Percentiles rank a stretch among this genome's conserved stretches.
Conservation (phyloP, 2,329 filamentous ascomycete genomes). For the Huntiella moniliformis region DNA sequence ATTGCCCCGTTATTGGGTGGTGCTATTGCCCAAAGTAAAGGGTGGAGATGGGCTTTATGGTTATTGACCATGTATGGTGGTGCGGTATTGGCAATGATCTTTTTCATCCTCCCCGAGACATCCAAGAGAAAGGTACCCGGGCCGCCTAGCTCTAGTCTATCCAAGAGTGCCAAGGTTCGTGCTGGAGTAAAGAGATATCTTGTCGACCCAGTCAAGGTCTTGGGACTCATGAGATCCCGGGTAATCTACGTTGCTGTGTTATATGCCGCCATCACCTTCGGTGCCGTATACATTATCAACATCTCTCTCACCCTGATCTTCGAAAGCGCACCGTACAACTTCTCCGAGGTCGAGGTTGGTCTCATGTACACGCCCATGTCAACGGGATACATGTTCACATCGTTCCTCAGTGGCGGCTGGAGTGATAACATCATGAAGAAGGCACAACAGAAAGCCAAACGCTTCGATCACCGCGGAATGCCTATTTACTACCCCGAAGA, state of each 20-base stretch:
- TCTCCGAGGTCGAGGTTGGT: conserved; percentile 48
- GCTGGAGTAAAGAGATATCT: conserved; percentile 39
- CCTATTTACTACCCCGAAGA: conserved; percentile 59
- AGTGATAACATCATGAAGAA: conserved; percentile 65
- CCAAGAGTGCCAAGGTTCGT: conserved; percentile 24
- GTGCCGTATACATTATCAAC: conserved; percentile 57
- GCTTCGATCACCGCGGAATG: conserved; percentile 47
- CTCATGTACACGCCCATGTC: conserved; percentile 61
- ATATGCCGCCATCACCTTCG: conserved; percentile 58
- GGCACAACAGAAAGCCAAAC: conserved; percentile 49
- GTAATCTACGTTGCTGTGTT: conserved; percentile 56
- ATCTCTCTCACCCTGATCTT: conserved; percentile 59
- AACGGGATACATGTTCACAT: conserved; percentile 51
- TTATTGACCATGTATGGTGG: conserved; percentile 55
- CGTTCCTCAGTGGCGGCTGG: conserved; percentile 55
- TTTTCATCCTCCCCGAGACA: conserved; percentile 48
- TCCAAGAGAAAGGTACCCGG: conserved; percentile 26
- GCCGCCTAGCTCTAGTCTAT: background rate
- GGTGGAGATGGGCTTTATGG: conserved; percentile 65
- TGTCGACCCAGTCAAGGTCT: conserved; percentile 52
- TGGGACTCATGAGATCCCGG: conserved; percentile 55
- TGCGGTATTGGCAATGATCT: conserved; percentile 32
- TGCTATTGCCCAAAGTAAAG: conserved; percentile 45
- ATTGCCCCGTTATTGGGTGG: conserved; percentile 63
- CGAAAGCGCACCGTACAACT: conserved; percentile 46